phyloP scores from a whole-genome alignment of 2,329 filamentous ascomycete genomes.

The Exophiala sideris region DNA sequence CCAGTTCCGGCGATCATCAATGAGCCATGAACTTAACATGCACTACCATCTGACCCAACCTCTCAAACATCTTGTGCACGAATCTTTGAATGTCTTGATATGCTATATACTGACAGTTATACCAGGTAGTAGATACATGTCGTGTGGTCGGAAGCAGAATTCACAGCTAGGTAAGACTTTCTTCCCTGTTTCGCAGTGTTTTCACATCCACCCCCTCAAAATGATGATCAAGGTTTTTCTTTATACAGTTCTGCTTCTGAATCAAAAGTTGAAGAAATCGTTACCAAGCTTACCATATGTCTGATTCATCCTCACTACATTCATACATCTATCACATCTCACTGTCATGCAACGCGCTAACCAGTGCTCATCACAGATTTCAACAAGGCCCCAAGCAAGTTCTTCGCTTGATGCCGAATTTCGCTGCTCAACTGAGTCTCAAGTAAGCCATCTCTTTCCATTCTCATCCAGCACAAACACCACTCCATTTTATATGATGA shows the following conservation, averaged over 20 bases:
- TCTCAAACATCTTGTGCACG: constrained; percentile 9
- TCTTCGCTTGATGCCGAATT: too few relatives aligned
- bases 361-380: too few relatives aligned
- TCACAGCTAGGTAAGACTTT: neutral
- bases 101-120: neutral
- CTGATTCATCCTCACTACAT: constrained; percentile 30
- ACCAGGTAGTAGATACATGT: neutral
- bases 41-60: constrained; percentile 55
- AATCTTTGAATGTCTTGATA: constrained; percentile 4
- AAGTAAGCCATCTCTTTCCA: neutral
- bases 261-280: constrained; percentile 55
- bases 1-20: constrained; percentile 52
- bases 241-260: constrained; percentile 63
- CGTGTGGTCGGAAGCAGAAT: neutral
- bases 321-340: neutral
- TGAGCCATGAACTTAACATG: constrained; percentile 59
- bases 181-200: too few relatives aligned
- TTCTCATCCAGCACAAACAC: neutral
- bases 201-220: neutral
- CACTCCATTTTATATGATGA: constrained; percentile 46
- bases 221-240: constrained; percentile 49
- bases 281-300: constrained; percentile 56
- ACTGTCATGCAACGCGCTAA: too few relatives aligned
- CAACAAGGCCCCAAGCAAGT: too few relatives aligned
- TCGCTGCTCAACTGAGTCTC: too few relatives aligned